These are phyloP conservation scores for Coelastrella sp. DNA, from an alignment of 139 green algal species.

Conservation along the genomic window DNA sequence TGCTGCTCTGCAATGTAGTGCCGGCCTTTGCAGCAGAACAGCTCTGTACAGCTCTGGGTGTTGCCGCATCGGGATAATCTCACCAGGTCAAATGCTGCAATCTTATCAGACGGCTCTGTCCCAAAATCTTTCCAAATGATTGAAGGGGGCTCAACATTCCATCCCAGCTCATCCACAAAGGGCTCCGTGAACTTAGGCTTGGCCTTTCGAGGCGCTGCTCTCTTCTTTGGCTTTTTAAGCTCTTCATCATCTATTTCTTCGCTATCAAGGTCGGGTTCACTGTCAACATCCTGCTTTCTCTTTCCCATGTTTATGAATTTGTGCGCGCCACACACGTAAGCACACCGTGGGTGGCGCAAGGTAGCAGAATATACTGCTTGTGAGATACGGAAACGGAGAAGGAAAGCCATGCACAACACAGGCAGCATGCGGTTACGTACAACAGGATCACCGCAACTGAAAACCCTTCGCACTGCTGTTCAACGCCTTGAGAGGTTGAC, in stretches of 20 bases:
- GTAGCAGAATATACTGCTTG: background rate
- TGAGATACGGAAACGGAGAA: too few relatives aligned
- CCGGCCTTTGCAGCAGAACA: background rate
- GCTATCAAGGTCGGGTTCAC: constrained; percentile 2
- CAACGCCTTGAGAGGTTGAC: too few relatives aligned
- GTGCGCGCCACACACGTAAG: background rate
- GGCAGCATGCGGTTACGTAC: too few relatives aligned
- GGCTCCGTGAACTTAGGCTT: constrained; percentile 40
- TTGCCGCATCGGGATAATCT: background rate
- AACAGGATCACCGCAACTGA: too few relatives aligned
- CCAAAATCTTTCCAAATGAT: constrained; percentile 62
- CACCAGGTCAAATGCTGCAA: constrained; percentile 81
- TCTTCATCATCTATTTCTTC: constrained; percentile 7
- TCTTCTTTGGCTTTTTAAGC: constrained; percentile 48
- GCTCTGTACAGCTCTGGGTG: too few relatives aligned
- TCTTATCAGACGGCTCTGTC: constrained; percentile 52
- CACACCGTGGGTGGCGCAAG: background rate
- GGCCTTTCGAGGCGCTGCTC: background rate
- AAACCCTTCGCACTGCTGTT: too few relatives aligned
- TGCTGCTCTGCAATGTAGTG: background rate
- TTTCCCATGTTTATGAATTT: background rate
- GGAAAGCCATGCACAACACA: too few relatives aligned
- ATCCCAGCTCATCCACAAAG: constrained; percentile 41
- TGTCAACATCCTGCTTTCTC: background rate
- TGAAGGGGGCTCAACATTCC: constrained; percentile 50